Percentiles rank a stretch among this genome's conserved stretches.
These are phyloP conservation scores for Suhomyces anneliseae DNA, from an alignment of 1,139 yeast species.

Conservation along the genomic window DNA sequence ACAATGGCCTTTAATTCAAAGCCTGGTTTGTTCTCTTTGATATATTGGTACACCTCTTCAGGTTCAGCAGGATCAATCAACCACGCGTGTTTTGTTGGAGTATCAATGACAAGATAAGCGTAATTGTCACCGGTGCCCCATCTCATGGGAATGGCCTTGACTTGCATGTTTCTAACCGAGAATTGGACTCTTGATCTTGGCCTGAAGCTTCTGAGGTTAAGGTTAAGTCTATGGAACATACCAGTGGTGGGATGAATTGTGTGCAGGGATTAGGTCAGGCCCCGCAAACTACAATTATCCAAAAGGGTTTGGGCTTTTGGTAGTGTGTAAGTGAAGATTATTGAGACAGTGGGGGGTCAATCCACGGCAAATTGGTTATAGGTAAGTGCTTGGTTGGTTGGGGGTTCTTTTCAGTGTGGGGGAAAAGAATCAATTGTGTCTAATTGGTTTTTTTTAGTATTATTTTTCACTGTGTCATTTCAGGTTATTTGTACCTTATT, in stretches of 20 bases:
- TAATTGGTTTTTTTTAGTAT: no score
- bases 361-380: neutral
- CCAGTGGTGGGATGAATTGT: neutral
- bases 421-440: no score
- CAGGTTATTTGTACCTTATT: no score
- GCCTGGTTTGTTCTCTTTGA: slow-evolving; percentile 25
- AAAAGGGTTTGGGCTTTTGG: neutral
- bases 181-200: neutral
- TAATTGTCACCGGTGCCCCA: slow-evolving; percentile 95
- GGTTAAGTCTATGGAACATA: neutral
- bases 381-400: neutral
- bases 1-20: slow-evolving; percentile 68
- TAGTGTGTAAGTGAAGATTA: neutral
- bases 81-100: slow-evolving; percentile 68
- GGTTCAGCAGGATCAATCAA: slow-evolving; percentile 93
- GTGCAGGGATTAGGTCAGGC: neutral
- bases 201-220: neutral
- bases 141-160: slow-evolving; percentile 83
- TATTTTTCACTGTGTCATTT: no score
- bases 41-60: slow-evolving; percentile 43
- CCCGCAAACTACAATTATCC: no score
- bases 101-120: slow-evolving; percentile 75
- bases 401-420: neutral
- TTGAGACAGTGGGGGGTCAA: neutral
- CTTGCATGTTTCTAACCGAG: slow-evolving; percentile 62